Base-by-base conservation (phyloP, 306 rosid genomes). In the Ochetophila trinervis region DNA sequence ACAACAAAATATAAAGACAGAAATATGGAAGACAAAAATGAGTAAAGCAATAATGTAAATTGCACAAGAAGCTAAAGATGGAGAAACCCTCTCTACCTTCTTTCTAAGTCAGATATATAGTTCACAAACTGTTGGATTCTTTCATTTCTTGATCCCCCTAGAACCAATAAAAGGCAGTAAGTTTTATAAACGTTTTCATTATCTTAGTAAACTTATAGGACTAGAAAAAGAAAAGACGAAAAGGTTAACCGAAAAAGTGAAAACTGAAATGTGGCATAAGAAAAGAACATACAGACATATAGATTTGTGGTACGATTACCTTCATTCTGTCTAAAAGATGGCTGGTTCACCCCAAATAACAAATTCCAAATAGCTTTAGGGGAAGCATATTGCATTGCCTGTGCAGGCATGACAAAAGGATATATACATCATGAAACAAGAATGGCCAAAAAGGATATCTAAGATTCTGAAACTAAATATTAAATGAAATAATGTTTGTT, bases 301-400 rank as follows among this genome's bases (percentile, higher is more conserved):
- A 53, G 35, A 16, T 63, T 71, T 44, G 57, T 74, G 35, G 66
- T 30, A 63, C 57, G 62, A 73, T 76, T 78, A 86, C 91, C 95
- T 65, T 74, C 84, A 66, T 81, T 79, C 60, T 75, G 70, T 68
- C 75, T 79, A 78, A 93, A 68, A 82, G 86, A 81, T 68, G 91
- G 96, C 69, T 79, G 82, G 73, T 71, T 78, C 57, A 72, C 82
- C 27, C 96, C 97, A 81, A 93, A 87, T 57, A 93, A 73, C 65
- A 76, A 9, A 75, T 89, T 93, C 97, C 97, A 93, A 70, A 93
- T 48, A 62, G 96, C 95, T 81, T 87, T 78, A 15, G 97, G 98
- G 60, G 98, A 93, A 71, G 97, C 35, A 87, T 89, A 93, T 72
- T 93, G 94, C 97, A 93, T 93, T 69, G 91, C 89, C 98, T 93